Conservation (phyloP, 2,329 filamentous ascomycete genomes). For the Pseudogymnoascus sp. region DNA sequence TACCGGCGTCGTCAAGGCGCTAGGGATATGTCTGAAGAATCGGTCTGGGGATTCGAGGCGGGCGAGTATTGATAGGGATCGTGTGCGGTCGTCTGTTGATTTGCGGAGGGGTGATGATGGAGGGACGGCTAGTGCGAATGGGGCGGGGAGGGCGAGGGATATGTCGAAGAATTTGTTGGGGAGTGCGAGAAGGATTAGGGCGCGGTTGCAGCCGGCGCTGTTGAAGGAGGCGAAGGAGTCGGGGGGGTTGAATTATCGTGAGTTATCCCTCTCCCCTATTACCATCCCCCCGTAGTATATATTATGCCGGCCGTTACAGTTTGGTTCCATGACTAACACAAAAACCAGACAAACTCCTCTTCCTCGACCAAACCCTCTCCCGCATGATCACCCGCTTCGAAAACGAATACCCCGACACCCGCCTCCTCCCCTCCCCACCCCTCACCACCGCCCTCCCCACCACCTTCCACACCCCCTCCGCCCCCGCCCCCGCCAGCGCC, state of each 20-base stretch:
- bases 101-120: slow-evolving; percentile 43
- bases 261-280: slow-evolving; percentile 29
- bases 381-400: slow-evolving; percentile 94
- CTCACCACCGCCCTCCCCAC: slow-evolving; percentile 16
- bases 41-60: slow-evolving; percentile 55
- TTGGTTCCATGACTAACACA: slow-evolving; percentile 20
- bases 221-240: slow-evolving; percentile 61
- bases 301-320: neutral
- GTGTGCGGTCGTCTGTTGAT: slow-evolving; percentile 35
- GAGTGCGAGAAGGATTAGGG: slow-evolving; percentile 81
- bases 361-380: slow-evolving; percentile 80
- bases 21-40: slow-evolving; percentile 84
- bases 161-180: slow-evolving; percentile 87
- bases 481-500: neutral
- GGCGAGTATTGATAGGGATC: slow-evolving; percentile 23
- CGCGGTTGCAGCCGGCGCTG: slow-evolving; percentile 74
- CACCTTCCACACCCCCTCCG: neutral
- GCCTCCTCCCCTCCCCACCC: slow-evolving; percentile 28
- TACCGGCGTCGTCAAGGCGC: slow-evolving; percentile 87
- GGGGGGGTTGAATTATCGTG: slow-evolving; percentile 71
- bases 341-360: slow-evolving; percentile 60
- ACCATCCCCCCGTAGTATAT: neutral
- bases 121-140: slow-evolving; percentile 7
- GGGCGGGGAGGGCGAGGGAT: slow-evolving; percentile 64
- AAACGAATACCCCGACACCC: slow-evolving; percentile 88